These are phyloP conservation scores for Aspergillus versicolor DNA, from an alignment of 2,329 filamentous ascomycete species.

Conservation along the genomic window DNA sequence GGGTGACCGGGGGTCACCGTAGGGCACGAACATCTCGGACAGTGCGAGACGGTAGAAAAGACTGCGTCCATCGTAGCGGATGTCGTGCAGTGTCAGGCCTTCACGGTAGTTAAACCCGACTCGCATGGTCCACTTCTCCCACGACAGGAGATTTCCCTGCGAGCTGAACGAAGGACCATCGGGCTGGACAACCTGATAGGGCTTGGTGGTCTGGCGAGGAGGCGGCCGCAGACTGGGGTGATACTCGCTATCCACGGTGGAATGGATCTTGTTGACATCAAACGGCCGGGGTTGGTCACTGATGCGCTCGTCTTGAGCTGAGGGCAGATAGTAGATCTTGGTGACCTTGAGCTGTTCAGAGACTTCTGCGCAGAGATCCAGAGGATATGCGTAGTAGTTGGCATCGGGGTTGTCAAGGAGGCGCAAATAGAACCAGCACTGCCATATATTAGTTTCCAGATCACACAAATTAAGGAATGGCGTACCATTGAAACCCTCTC, in stretches of 20 bases:
- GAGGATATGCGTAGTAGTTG: slow-evolving; percentile 59
- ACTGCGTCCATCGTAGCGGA: slow-evolving; percentile 39
- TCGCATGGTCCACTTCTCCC: slow-evolving; percentile 47
- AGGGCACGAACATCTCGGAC: slow-evolving; percentile 48
- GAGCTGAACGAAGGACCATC: slow-evolving; percentile 36
- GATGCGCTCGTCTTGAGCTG: slow-evolving; percentile 40
- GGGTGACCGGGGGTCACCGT: slow-evolving; percentile 42
- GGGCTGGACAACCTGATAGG: slow-evolving; percentile 37
- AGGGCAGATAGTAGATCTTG: slow-evolving; percentile 51
- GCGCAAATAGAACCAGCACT: slow-evolving; percentile 7
- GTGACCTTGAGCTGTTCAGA: slow-evolving; percentile 51
- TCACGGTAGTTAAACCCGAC: slow-evolving; percentile 48
- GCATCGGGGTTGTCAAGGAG: slow-evolving; percentile 36
- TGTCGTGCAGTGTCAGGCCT: slow-evolving; percentile 42
- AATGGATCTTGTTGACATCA: slow-evolving; percentile 30
- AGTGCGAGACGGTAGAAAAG: slow-evolving; percentile 45
- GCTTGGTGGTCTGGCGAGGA: slow-evolving; percentile 33
- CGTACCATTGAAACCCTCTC: neutral
- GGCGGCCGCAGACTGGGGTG: slow-evolving; percentile 29
- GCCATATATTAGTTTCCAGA: neutral
- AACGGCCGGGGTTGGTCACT: neutral
- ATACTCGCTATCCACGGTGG: slow-evolving; percentile 28
- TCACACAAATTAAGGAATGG: neutral
- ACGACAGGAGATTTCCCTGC: slow-evolving; percentile 30
- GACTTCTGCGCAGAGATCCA: slow-evolving; percentile 54